phyloP scores from a whole-genome alignment of 225 moss, liverwort and hornwort species.

The Bryum argenteum region DNA sequence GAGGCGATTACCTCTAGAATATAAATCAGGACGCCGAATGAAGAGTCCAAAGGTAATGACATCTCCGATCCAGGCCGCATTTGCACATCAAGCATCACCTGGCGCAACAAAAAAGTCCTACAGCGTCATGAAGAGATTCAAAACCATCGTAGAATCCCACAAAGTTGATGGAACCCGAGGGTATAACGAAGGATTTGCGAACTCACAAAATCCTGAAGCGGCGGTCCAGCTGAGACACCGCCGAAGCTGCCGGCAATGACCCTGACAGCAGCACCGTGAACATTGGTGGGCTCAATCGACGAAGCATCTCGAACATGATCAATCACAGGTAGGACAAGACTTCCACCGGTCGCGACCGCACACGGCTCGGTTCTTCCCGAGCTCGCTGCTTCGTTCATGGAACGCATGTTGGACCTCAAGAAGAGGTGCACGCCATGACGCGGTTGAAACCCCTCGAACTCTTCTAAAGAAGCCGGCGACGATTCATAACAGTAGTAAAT shows the following conservation, averaged over 20 bases:
- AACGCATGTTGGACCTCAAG: slow-evolving; percentile 48
- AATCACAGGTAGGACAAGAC: slow-evolving; percentile 44
- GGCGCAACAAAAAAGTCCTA: slow-evolving; percentile 11
- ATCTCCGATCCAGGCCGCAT: slow-evolving; percentile 57
- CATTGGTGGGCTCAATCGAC: slow-evolving; percentile 31
- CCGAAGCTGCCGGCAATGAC: slow-evolving; percentile 56
- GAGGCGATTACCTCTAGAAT: slow-evolving; percentile 53
- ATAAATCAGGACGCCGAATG: slow-evolving; percentile 49
- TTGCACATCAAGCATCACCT: slow-evolving; percentile 66
- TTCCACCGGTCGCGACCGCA: slow-evolving; percentile 29
- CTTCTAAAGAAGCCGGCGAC: slow-evolving; percentile 30
- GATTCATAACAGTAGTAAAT: slow-evolving; percentile 57
- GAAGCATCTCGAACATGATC: slow-evolving; percentile 61
- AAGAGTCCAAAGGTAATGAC: slow-evolving; percentile 46
- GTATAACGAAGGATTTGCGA: background rate
- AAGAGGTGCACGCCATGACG: slow-evolving; percentile 63
- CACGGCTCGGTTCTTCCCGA: slow-evolving; percentile 15
- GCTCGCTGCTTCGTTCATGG: slow-evolving; percentile 26
- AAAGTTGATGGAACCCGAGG: background rate
- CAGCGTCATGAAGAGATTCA: background rate
- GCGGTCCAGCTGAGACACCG: slow-evolving; percentile 44
- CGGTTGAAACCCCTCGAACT: slow-evolving; percentile 42
- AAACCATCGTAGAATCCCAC: background rate
- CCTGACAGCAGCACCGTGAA: slow-evolving; percentile 47
- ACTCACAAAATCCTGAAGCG: slow-evolving; percentile 63